Percentiles rank a stretch among this genome's conserved stretches.
phyloP scores from a whole-genome alignment of 2,329 filamentous ascomycete species.

The Bipolaris cookei region DNA sequence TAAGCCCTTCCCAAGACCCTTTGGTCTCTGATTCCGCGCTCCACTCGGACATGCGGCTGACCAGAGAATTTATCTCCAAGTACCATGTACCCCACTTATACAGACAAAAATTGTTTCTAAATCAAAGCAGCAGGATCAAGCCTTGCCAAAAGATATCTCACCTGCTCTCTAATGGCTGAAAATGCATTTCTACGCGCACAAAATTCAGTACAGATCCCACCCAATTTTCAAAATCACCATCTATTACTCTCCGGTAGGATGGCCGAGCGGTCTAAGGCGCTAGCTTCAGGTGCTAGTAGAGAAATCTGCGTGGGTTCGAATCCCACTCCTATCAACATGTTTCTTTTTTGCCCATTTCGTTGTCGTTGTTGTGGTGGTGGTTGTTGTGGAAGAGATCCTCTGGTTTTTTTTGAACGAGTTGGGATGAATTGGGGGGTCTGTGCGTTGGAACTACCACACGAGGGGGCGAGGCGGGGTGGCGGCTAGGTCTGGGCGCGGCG shows the following conservation, averaged over 20 bases:
- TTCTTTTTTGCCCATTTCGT: constrained; percentile 20
- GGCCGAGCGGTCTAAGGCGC: constrained; percentile 49
- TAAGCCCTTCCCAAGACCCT: no score
- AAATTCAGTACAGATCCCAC: background rate
- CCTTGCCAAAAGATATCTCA: background rate
- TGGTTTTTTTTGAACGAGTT: background rate
- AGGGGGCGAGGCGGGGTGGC: no score
- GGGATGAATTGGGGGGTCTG: no score
- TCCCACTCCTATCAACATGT: constrained; percentile 50
- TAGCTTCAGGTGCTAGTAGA: constrained; percentile 51
- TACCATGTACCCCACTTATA: background rate
- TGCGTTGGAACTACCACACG: no score
- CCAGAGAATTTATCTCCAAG: background rate
- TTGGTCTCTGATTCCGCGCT: background rate
- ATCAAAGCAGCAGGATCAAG: background rate
- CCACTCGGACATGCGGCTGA: background rate
- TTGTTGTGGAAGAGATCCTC: background rate
- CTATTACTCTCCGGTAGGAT: constrained; percentile 25
- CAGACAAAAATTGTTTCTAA: background rate
- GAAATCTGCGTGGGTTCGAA: constrained; percentile 51
- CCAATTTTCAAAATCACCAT: background rate
- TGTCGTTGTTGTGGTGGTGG: background rate
- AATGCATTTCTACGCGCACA: no score
- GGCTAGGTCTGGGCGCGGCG: no score
- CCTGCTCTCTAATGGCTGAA: background rate